A percentile compares a stretch with the other conserved stretches of the same genome.
Evolutionary conservation across 805 yeast species (phyloP).

Genomic region (Maudiozyma bulderi): DNA sequence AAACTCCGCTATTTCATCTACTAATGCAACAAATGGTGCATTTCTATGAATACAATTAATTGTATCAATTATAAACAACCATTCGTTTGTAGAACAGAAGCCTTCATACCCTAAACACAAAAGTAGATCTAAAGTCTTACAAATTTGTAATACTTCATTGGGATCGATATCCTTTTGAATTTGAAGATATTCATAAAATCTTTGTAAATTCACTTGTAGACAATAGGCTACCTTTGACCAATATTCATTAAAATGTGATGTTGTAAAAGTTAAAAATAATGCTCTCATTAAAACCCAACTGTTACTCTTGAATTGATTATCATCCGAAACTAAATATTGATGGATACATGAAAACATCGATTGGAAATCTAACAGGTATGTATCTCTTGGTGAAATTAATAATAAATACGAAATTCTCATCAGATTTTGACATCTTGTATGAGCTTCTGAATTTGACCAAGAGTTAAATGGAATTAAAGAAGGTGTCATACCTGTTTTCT

Average conservation of each 20-base stretch:
- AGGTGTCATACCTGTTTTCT: slow-evolving; percentile 40
- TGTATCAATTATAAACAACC: slow-evolving; percentile 75
- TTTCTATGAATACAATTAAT: slow-evolving; percentile 45
- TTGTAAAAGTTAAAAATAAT: slow-evolving; percentile 50
- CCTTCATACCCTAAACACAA: slow-evolving; percentile 66
- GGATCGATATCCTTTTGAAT: slow-evolving; percentile 24
- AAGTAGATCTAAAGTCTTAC: slow-evolving; percentile 71
- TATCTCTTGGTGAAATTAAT: slow-evolving; percentile 52
- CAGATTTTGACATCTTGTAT: slow-evolving; percentile 42
- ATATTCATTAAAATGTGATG: slow-evolving; percentile 51
- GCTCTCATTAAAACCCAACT: slow-evolving; percentile 53
- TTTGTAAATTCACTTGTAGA: slow-evolving; percentile 35
- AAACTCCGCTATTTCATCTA: slow-evolving; percentile 38
- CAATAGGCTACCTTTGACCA: slow-evolving; percentile 65
- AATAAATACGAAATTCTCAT: slow-evolving; percentile 57
- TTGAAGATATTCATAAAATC: slow-evolving; percentile 22
- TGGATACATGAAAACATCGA: slow-evolving; percentile 41
- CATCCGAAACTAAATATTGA: slow-evolving; percentile 25
- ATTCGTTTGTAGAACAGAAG: slow-evolving; percentile 58
- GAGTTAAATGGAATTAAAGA: slow-evolving; percentile 46
- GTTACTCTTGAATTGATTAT: slow-evolving; percentile 17
- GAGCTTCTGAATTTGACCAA: slow-evolving; percentile 64
- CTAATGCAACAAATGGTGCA: slow-evolving; percentile 27
- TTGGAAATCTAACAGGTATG: slow-evolving; percentile 38
- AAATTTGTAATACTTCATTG: slow-evolving; percentile 41